phyloP scores from a whole-genome alignment of 495 filamentous ascomycete genomes.

The Haplographium delicatum region DNA sequence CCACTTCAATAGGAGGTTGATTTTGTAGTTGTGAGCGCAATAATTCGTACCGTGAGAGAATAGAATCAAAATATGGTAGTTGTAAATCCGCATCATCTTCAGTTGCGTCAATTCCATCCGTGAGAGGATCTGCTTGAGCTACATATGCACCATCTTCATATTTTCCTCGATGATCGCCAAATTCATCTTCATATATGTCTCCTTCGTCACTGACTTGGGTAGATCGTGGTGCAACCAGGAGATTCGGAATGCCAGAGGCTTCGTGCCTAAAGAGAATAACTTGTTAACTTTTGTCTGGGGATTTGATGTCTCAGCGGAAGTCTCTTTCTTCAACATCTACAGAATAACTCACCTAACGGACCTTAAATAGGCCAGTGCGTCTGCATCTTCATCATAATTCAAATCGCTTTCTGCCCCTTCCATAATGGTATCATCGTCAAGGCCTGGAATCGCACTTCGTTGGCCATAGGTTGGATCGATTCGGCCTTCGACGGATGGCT shows the following conservation, averaged over 20 bases:
- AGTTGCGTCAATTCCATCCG: conserved; percentile 10
- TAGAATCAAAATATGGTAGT: conserved; percentile 55
- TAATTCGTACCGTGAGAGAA: conserved; percentile 53
- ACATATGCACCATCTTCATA: conserved; percentile 68
- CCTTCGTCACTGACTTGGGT: conserved; percentile 28
- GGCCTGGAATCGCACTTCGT: conserved; percentile 67
- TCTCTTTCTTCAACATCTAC: conserved; percentile 15
- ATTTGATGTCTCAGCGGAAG: conserved; percentile 29
- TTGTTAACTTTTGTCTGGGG: conserved; percentile 23
- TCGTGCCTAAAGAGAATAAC: conserved; percentile 28
- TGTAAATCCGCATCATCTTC: conserved; percentile 41
- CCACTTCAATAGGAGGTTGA: conserved; percentile 42
- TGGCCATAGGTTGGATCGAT: conserved; percentile 66
- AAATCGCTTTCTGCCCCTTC: conserved; percentile 50
- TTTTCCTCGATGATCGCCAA: conserved; percentile 50
- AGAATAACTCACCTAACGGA: conserved; percentile 62
- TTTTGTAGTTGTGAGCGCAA: conserved; percentile 54
- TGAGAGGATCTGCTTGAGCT: neutral
- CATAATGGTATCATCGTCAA: conserved; percentile 47
- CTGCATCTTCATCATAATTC: conserved; percentile 50
- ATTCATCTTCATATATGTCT: conserved; percentile 36
- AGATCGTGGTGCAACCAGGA: conserved; percentile 30
- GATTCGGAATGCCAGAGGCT: conserved; percentile 34
- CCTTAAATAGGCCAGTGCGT: conserved; percentile 70
- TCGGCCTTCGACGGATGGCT: conserved; percentile 16